Base-by-base conservation (phyloP, 2,329 filamentous ascomycete genomes). In the Emydomyces testavorans region DNA sequence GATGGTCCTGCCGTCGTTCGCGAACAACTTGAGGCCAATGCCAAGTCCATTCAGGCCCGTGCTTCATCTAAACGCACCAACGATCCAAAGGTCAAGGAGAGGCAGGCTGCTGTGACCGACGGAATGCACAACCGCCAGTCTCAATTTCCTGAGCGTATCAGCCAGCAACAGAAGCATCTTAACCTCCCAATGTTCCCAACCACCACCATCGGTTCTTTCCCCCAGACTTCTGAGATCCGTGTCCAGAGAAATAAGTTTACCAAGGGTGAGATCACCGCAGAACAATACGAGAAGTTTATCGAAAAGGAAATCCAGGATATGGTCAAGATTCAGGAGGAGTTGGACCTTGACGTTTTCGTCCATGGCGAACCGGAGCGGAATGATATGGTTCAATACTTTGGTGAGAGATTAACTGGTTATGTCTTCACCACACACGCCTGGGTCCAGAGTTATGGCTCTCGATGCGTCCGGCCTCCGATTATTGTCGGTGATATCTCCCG, bases 311-410 rank as follows among this genome's bases (percentile, higher is more conserved):
- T 98, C 62, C 77, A 87, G 63, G 83, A 93, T 54, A 87, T 90
- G 65, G 79, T 98, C 72, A 85, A 88, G 77, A 85, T 96, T 71
- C 92, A 98, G 76, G 88, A 96, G 64, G 92, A 96, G 76, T 89
- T 98, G 63, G 88, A 80, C 70, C 83, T 98, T 48, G 92, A 98
- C 61, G 92, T 98, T 69, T 86, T 85, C 67, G 92, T 98, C 57
- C 92, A 98, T 77, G 92, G 92, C 67, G 92, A 98, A 79, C 92
- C 92, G 52, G 92, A 98, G 81, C 88, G 92, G 71, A 98, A 98
- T 76, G 92, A 98, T 82, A 98, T 98, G 92, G 92, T 98, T 46
- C 92, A 98, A 74, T 98, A 95, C 82, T 98, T 98, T 62, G 92
- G 92, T 72, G 92, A 98, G 80, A 85, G 87, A 64, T 79, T 98